These are phyloP conservation scores for Lepidium didymum DNA, from an alignment of 345 rosid genomes.

Conservation along the genomic window DNA sequence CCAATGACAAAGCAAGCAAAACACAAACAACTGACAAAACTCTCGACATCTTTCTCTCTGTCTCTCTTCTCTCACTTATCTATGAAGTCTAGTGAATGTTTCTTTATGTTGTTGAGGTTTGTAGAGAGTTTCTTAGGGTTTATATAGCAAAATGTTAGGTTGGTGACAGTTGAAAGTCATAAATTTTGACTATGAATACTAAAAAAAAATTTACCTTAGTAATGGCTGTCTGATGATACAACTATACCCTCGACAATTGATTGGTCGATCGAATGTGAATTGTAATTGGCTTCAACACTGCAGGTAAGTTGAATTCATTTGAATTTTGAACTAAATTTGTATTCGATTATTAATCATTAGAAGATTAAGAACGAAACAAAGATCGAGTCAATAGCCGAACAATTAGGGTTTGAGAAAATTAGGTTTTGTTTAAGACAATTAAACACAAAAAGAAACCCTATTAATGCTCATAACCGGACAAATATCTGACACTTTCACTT, in stretches of 20 bases:
- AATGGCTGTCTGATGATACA: constrained; percentile 24
- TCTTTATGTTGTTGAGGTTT: constrained; percentile 8
- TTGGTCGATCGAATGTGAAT: constrained; percentile 19
- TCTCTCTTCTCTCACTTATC: neutral
- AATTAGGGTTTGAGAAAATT: constrained; percentile 10
- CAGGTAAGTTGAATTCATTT: neutral
- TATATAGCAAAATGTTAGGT: constrained; percentile 32
- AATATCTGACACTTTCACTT: neutral
- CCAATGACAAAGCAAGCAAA: constrained; percentile 4
- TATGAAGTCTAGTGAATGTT: neutral
- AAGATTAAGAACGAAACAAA: neutral
- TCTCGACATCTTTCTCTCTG: constrained; percentile 17
- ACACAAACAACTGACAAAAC: constrained; percentile 17
- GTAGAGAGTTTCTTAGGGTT: constrained; percentile 13
- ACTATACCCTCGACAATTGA: neutral
- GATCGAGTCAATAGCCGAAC: constrained; percentile 17
- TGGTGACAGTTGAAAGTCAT: constrained; percentile 46
- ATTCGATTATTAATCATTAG: neutral
- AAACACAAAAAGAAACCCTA: constrained; percentile 17
- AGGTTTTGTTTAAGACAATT: neutral
- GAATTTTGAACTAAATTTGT: neutral
- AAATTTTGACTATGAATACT: constrained; percentile 16
- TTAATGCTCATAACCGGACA: constrained; percentile 8
- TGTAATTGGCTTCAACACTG: constrained; percentile 1
- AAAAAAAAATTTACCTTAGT: neutral